These are phyloP conservation scores for sweet orange (Citrus sinensis) DNA, from an alignment of 345 rosid species.

Conservation along the genomic window DNA sequence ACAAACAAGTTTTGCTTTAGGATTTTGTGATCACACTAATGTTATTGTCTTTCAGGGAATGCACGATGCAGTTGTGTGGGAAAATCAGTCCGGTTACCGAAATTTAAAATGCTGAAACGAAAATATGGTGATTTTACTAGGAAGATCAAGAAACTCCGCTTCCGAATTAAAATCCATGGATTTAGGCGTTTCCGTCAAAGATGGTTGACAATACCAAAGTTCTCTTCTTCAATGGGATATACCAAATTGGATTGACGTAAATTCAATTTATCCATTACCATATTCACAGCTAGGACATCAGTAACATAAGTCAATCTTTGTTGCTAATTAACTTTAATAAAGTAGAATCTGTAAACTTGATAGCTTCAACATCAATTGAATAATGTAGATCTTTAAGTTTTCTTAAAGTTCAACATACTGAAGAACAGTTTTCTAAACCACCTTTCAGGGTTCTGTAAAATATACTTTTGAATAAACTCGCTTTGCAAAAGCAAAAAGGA, in stretches of 20 bases:
- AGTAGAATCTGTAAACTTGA: not conserved
- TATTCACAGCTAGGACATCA: not conserved
- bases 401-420: not conserved
- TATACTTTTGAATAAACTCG: not conserved
- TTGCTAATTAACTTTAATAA: not conserved
- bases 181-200: slow-evolving; percentile 51
- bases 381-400: not conserved
- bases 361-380: not conserved
- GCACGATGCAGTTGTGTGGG: slow-evolving; percentile 36
- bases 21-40: not conserved
- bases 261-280: not conserved
- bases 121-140: slow-evolving; percentile 44
- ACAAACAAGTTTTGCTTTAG: not conserved
- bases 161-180: slow-evolving; percentile 61
- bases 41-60: slow-evolving; percentile 26
- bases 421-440: not conserved
- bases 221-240: slow-evolving; percentile 49
- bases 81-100: slow-evolving; percentile 37
- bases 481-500: not conserved
- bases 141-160: slow-evolving; percentile 56
- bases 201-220: slow-evolving; percentile 53
- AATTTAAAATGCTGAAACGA: slow-evolving; percentile 35
- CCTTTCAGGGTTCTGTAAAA: not conserved
- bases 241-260: slow-evolving; percentile 38
- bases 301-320: slow-evolving; percentile 3